Conservation (phyloP, 1,284 basidiomycete species). For the Butyriboletus appendiculatus region DNA sequence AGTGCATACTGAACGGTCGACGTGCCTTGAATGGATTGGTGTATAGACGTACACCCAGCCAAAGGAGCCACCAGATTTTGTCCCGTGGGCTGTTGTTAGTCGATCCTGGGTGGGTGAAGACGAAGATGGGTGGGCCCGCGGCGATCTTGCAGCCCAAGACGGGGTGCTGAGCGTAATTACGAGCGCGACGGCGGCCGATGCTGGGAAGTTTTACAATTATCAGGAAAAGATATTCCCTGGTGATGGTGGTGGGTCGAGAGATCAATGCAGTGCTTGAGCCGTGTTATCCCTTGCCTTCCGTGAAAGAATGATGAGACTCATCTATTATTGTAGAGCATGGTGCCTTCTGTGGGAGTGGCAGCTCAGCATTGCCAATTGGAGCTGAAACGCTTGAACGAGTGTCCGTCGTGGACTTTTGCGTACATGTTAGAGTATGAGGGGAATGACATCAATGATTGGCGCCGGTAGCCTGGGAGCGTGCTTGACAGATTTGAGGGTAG, state of each 20-base stretch:
- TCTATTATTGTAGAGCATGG: neutral
- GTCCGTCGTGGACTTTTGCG: neutral
- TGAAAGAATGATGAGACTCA: neutral
- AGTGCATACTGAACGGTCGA: neutral
- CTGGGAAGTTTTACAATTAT: conserved; percentile 12
- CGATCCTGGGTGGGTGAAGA: conserved; percentile 37
- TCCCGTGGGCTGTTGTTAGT: conserved; percentile 22
- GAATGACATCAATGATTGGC: conserved; percentile 21
- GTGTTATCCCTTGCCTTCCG: neutral
- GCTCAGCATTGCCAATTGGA: too few species aligned
- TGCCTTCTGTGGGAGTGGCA: neutral
- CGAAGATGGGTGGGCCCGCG: conserved; percentile 12
- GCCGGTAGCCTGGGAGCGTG: conserved; percentile 14
- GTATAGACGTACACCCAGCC: conserved; percentile 36
- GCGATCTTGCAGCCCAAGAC: conserved; percentile 2
- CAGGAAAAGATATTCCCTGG: conserved; percentile 6
- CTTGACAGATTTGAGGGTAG: neutral
- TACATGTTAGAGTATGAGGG: neutral
- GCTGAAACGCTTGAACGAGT: neutral
- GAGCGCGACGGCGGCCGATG: neutral
- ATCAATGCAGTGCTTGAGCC: neutral
- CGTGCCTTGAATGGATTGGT: neutral
- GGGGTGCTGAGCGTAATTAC: neutral
- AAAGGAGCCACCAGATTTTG: conserved; percentile 26
- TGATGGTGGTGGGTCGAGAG: neutral